Percentiles rank a stretch among this genome's conserved stretches.
These are phyloP conservation scores for Vitis rupestris DNA, from an alignment of 164 flowering plant genomes.

Conservation along the genomic window DNA sequence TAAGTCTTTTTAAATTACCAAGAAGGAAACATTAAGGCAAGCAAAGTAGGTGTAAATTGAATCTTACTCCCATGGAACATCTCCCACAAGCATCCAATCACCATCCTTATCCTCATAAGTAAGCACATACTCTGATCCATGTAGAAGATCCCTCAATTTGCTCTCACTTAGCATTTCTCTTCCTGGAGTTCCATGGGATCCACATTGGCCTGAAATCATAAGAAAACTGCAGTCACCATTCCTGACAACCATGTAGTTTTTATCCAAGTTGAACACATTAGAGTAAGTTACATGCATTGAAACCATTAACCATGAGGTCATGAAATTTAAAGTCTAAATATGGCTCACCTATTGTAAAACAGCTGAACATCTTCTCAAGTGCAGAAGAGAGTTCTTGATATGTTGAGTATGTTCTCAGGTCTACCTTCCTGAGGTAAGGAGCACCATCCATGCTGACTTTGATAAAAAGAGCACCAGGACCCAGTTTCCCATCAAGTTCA, in stretches of 20 bases:
- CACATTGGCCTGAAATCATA: slow-evolving; percentile 71
- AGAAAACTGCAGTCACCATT: slow-evolving; percentile 12
- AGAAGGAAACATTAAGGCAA: background rate
- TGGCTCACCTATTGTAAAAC: slow-evolving; percentile 76
- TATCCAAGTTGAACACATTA: background rate
- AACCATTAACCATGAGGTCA: background rate
- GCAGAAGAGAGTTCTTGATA: slow-evolving; percentile 81
- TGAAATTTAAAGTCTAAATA: slow-evolving; percentile 2
- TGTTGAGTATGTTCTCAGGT: slow-evolving; percentile 62
- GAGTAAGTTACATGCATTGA: background rate
- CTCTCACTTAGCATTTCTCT: slow-evolving; percentile 70
- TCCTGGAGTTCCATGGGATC: slow-evolving; percentile 64
- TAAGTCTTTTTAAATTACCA: background rate
- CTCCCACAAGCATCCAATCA: slow-evolving; percentile 98
- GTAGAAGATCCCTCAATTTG: slow-evolving; percentile 73
- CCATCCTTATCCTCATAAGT: slow-evolving; percentile 90
- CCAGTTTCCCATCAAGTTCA: slow-evolving; percentile 83
- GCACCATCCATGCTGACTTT: slow-evolving; percentile 99
- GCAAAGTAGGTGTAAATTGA: background rate
- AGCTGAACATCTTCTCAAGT: slow-evolving; percentile 94
- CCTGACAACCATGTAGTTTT: slow-evolving; percentile 10
- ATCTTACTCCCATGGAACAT: slow-evolving; percentile 97
- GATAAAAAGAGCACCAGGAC: slow-evolving; percentile 71
- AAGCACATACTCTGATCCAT: slow-evolving; percentile 92
- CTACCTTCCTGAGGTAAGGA: slow-evolving; percentile 93